Base-by-base conservation (phyloP, 148 eudicot species). In the Diospyros kaki region DNA sequence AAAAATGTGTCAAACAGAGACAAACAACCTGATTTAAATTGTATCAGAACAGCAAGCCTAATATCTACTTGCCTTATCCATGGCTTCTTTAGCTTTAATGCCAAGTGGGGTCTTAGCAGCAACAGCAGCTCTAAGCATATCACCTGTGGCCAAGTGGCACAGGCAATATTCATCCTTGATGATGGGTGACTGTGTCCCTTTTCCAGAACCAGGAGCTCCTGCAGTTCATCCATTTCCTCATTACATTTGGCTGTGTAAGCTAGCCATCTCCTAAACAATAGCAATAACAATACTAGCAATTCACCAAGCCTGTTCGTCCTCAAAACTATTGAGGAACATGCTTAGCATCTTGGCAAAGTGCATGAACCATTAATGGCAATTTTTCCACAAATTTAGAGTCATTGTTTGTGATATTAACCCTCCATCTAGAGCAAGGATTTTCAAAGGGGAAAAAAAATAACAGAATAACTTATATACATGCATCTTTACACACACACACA, bases 201-300 rank as follows among this genome's bases (percentile, higher is more conserved):
- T 94, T 12, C 98, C 98, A 14, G 97, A 94, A 72, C 97, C 98
- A 76, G 98, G 98, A 48, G 98, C 97, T 64, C 98, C 98, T 94
- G 83, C 63, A 58, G 73, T 51, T 60, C 63, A 78, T 51, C 18
- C 18, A 44, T 45, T 68, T 40, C 40, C 39, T 14, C 48, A 70
- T 11, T 18, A 63, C 14, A 15, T 17, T 70, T 41, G 13, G 46
- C 58, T 45, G 18, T 28, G 51, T 13, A 11, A 55, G 46, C 4
- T 9, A 59, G 11, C 51, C 59, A 73, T 58, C 69, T 6, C 78
- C 53, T 40, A 41, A 15, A 11, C 9, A 39, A 3, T 17, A 66
- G 1, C 45, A 46, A 11, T 9, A 15, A 4, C 28, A 68, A 51
- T 44, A 54, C 39, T 2, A 17, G 42, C 2, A 70, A 40, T 42